Percentiles rank a stretch among this genome's conserved stretches.
These are phyloP conservation scores for Solanum chiquidenum DNA, from an alignment of 257 asterid species.

Conservation along the genomic window DNA sequence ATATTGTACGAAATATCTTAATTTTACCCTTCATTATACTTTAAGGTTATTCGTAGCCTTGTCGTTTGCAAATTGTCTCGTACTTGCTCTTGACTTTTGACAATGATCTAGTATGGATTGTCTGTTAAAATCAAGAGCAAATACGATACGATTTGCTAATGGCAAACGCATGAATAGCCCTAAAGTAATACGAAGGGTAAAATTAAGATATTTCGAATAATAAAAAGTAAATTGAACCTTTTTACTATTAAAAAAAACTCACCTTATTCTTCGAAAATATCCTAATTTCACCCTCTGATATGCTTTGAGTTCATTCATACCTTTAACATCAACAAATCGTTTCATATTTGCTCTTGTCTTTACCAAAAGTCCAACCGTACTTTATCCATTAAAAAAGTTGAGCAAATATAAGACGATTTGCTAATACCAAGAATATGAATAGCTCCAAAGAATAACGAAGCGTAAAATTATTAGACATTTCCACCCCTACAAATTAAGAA, in stretches of 20 bases:
- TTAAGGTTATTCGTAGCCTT: neutral
- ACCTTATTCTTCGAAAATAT: neutral
- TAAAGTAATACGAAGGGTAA: neutral
- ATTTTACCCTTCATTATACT: neutral
- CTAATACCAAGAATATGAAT: neutral
- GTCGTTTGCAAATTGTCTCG: neutral
- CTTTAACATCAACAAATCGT: neutral
- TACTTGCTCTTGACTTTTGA: neutral
- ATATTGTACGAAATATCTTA: neutral
- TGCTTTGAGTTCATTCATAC: neutral
- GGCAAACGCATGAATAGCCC: neutral
- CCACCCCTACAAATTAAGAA: neutral
- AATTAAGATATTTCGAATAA: neutral
- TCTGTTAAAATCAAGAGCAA: neutral
- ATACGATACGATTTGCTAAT: neutral
- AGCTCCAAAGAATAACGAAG: neutral
- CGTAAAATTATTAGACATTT: neutral
- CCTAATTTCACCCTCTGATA: neutral
- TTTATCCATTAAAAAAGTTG: neutral
- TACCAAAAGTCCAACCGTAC: neutral
- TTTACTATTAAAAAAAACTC: neutral
- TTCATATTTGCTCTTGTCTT: neutral
- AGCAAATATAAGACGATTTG: neutral
- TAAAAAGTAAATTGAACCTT: neutral
- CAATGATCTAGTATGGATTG: neutral